A percentile compares a stretch with the other conserved stretches of the same genome.
Evolutionary conservation across 768 basidiomycete genomes (phyloP).

Genomic region (Sporobolomyces roseus): DNA sequence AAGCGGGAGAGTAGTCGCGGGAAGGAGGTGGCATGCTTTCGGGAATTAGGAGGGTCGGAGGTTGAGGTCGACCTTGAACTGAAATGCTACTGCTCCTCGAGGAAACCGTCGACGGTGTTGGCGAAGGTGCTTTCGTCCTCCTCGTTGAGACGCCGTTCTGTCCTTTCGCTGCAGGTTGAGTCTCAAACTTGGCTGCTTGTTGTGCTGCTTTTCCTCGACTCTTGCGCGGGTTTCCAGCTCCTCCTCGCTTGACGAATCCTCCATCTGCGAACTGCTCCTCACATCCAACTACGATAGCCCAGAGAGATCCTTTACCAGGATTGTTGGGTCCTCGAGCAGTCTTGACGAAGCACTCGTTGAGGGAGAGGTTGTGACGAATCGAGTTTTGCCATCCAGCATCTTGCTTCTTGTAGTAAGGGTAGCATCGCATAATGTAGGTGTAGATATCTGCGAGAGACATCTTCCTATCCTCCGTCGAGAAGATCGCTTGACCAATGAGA

Average conservation of each 20-base stretch:
- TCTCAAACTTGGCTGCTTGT: background rate
- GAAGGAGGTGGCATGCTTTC: background rate
- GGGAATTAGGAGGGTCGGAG: background rate
- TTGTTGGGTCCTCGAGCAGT: constrained; percentile 59
- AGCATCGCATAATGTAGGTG: constrained; percentile 87
- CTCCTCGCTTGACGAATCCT: constrained; percentile 54
- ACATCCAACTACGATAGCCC: constrained; percentile 81
- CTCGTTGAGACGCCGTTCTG: background rate
- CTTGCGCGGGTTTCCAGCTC: constrained; percentile 3
- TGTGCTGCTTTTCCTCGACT: background rate
- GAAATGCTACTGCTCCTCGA: constrained; percentile 10
- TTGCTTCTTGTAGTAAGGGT: constrained; percentile 86
- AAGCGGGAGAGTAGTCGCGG: constrained; percentile 16
- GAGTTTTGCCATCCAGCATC: constrained; percentile 98
- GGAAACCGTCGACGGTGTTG: constrained; percentile 1
- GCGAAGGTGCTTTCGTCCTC: background rate
- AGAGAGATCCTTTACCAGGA: constrained; percentile 70
- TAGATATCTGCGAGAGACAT: constrained; percentile 94
- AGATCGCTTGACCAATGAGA: constrained; percentile 88
- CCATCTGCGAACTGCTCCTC: constrained; percentile 77
- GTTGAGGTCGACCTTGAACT: background rate
- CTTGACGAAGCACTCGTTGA: constrained; percentile 86
- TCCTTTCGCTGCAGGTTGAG: background rate
- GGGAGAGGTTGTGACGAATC: constrained; percentile 91
- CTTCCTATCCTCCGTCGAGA: constrained; percentile 74